These are phyloP conservation scores for Hypoxylon sp. DNA, from an alignment of 2,329 filamentous ascomycete genomes.

Conservation along the genomic window DNA sequence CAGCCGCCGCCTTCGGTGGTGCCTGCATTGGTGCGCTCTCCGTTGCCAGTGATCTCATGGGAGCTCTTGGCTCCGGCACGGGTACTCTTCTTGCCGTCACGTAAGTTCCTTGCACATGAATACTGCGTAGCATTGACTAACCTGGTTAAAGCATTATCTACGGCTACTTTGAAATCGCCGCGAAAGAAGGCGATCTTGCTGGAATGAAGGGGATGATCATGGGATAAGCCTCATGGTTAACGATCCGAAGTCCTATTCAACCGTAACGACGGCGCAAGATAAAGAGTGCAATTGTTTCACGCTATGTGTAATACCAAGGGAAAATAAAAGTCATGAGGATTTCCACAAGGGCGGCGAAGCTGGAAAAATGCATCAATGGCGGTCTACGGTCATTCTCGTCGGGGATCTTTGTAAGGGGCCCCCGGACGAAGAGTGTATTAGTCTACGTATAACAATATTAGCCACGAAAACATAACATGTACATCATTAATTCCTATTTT, in stretches of 20 bases:
- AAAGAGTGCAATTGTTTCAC: conserved; percentile 45
- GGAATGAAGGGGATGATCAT: conserved; percentile 83
- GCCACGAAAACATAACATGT: conserved; percentile 40
- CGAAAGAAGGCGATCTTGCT: conserved; percentile 95
- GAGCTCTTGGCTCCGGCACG: conserved; percentile 95
- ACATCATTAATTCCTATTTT: conserved; percentile 22
- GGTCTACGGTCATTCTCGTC: conserved; percentile 44
- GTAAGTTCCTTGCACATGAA: conserved; percentile 72
- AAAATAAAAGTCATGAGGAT: conserved; percentile 50
- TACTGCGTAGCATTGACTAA: conserved; percentile 54
- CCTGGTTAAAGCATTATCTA: conserved; percentile 87
- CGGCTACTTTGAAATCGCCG: conserved; percentile 99
- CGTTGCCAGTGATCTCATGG: conserved; percentile 94
- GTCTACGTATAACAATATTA: conserved; percentile 37
- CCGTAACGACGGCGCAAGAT: conserved; percentile 45
- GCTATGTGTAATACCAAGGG: conserved; percentile 52
- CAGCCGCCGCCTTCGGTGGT: conserved; percentile 97
- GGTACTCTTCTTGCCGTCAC: conserved; percentile 98
- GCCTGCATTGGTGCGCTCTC: conserved; percentile 98
- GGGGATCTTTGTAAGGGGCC: conserved; percentile 22
- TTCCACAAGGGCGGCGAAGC: conserved; percentile 48
- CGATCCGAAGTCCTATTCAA: conserved; percentile 28
- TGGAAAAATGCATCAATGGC: conserved; percentile 52
- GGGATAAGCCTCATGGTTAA: conserved; percentile 64
- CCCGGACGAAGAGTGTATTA: conserved; percentile 43